Evolutionary conservation across 208 protist species (phyloP).

Genomic region (Polymyxa betae): DNA sequence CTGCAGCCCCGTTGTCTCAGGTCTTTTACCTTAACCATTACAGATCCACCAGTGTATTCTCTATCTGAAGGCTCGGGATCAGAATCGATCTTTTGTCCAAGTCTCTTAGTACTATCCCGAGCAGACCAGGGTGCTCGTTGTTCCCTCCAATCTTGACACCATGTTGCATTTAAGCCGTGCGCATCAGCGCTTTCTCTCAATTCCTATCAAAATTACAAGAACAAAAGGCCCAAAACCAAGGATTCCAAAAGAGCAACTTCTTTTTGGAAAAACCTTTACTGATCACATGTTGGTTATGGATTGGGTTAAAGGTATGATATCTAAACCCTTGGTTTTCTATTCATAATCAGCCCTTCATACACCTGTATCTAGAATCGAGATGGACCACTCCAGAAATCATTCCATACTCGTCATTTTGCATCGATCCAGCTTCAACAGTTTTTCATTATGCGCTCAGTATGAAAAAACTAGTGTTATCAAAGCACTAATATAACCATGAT

Average conservation of each 20-base stretch:
- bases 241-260: conserved; percentile 67
- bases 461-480: conserved; percentile 65
- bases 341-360: too few species aligned
- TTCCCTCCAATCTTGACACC: too few species aligned
- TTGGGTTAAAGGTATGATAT: conserved; percentile 67
- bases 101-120: too few species aligned
- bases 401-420: conserved; percentile 79
- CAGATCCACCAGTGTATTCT: too few species aligned
- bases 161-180: too few species aligned
- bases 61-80: too few species aligned
- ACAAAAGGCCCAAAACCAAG: conserved; percentile 68
- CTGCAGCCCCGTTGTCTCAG: too few species aligned
- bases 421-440: conserved; percentile 82
- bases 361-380: conserved; percentile 66
- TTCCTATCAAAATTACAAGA: neutral
- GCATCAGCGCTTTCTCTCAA: neutral
- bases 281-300: conserved; percentile 94
- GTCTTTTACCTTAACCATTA: too few species aligned
- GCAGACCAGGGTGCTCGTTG: too few species aligned
- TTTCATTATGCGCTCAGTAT: conserved; percentile 89
- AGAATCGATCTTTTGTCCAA: too few species aligned
- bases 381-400: conserved; percentile 86
- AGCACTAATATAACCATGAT: neutral
- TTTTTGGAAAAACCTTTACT: conserved; percentile 89
- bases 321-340: too few species aligned